A percentile compares a stretch with the other conserved stretches of the same genome.
These are phyloP conservation scores for Monosporascus sp. DNA, from an alignment of 2,329 filamentous ascomycete genomes.

Conservation along the genomic window DNA sequence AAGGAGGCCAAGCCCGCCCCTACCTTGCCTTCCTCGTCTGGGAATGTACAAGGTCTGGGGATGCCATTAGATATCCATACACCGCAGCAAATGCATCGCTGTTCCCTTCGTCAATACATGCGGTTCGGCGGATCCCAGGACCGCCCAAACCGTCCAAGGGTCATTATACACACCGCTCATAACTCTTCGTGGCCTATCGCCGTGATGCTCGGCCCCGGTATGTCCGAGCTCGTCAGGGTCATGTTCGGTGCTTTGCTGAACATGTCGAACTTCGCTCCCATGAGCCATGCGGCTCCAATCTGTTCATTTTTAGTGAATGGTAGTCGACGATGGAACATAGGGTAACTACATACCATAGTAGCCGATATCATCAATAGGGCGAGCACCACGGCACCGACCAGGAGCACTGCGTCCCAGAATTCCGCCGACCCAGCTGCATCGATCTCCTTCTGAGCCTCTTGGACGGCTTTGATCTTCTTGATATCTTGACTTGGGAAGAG, in stretches of 20 bases:
- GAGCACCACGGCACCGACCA: conserved; percentile 60
- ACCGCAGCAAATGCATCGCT: background rate
- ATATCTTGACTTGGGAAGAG: conserved; percentile 83
- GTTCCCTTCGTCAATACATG: conserved; percentile 7
- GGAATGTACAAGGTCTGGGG: background rate
- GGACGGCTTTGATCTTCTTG: conserved; percentile 45
- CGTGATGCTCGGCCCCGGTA: conserved; percentile 8
- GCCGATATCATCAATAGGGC: conserved; percentile 67
- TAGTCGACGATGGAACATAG: background rate
- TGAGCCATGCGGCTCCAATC: conserved; percentile 71
- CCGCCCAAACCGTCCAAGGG: background rate
- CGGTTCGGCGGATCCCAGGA: background rate
- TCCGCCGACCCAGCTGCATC: conserved; percentile 35
- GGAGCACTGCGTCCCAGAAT: conserved; percentile 56
- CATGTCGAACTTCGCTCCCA: conserved; percentile 79
- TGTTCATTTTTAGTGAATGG: conserved; percentile 32
- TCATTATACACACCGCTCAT: conserved; percentile 12
- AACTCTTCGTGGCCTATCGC: conserved; percentile 23
- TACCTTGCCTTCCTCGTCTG: background rate
- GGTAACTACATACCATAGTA: conserved; percentile 66
- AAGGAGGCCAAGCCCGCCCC: conserved; percentile 15
- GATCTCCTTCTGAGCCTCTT: conserved; percentile 29
- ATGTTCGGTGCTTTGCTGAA: conserved; percentile 47
- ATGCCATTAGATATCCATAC: background rate
- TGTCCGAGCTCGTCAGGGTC: conserved; percentile 1